Evolutionary conservation across 2,329 filamentous ascomycete genomes (phyloP), one percentile per base, ranked within the genome.

Genomic region (Lecanicillium sp.): DNA sequence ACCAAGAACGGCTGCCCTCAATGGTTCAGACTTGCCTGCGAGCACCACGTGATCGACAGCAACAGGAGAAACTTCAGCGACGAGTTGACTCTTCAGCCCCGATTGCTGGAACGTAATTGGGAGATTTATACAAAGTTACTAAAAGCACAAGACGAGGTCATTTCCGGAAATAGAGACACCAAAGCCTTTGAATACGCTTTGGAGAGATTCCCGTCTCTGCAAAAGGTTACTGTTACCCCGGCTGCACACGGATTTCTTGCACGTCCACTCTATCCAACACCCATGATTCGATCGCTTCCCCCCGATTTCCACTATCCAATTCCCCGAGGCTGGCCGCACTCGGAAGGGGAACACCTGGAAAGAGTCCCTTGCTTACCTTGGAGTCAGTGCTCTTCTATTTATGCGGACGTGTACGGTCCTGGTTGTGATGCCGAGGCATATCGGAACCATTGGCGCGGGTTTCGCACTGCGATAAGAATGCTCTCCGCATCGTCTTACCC

Each of bases 251-350:
- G 42, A 10, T 33, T 11, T 27, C 15, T 45, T 5, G 40, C 26
- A 17, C 26, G 8, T 15, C 30, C 42, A 20, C 6, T 37, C 11
- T 45, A 45, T 15, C 21, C 36, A 11, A 45, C 30, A 23, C 42
- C 42, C 30, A 45, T 36, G 30, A 14, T 45, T 17, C 19, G 42
- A 20, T 7, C 20, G 21, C 36, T 45, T 37, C 42, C 32, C 3
- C 21, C 36, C n/a, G 27, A 27, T 10, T 36, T 44, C 17, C 20
- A 12, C 2, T 44, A 44, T n/a, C 41, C 27, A 17, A 24, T 35
- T 24, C 41, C 41, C 2, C 30, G 30, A 14, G 41, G 19, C n/a
- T 44, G 41, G 42, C 42, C 42, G n/a, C n/a, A n/a, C n/a, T n/a
- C n/a, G n/a, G n/a, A n/a, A n/a, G n/a, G n/a, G n/a, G n/a, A n/a